phyloP scores from a whole-genome alignment of 352 stramenopile species.

The Phytopythium aichiense region DNA sequence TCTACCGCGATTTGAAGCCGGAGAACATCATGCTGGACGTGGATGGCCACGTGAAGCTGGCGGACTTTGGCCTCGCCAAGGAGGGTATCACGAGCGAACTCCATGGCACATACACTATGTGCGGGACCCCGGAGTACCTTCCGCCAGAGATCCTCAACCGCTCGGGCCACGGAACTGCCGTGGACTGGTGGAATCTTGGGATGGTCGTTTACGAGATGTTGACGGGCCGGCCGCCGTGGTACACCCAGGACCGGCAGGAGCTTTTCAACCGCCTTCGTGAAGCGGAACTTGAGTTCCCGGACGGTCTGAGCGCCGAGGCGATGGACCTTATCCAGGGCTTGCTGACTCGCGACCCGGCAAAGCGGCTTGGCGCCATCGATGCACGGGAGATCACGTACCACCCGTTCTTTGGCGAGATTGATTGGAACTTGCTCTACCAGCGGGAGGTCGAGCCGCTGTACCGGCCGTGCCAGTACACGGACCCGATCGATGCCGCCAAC shows the following conservation, averaged over 20 bases:
- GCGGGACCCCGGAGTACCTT: conserved; percentile 84
- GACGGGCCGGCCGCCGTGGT: conserved; percentile 70
- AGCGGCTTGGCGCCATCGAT: conserved; percentile 87
- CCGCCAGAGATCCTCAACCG: conserved; percentile 82
- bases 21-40: conserved; percentile 88
- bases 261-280: conserved; percentile 65
- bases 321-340: conserved; percentile 85
- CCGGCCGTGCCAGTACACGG: conserved; percentile 75
- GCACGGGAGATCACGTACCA: conserved; percentile 79
- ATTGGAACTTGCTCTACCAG: conserved; percentile 79
- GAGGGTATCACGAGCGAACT: conserved; percentile 70
- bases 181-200: conserved; percentile 85
- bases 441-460: conserved; percentile 77
- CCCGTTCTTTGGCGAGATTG: conserved; percentile 77
- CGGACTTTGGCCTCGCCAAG: conserved; percentile 79
- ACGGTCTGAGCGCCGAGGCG: conserved; percentile 53
- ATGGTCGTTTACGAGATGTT: conserved; percentile 86
- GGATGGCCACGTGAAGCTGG: conserved; percentile 77
- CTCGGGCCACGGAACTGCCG: conserved; percentile 64
- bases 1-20: conserved; percentile 82
- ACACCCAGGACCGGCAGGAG: conserved; percentile 75
- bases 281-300: conserved; percentile 69
- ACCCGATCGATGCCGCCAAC: conserved; percentile 79
- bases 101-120: conserved; percentile 81
- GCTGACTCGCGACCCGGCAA: conserved; percentile 89